Conservation (phyloP, 2,329 filamentous ascomycete genomes). For the Aspergillus pseudotamarii region DNA sequence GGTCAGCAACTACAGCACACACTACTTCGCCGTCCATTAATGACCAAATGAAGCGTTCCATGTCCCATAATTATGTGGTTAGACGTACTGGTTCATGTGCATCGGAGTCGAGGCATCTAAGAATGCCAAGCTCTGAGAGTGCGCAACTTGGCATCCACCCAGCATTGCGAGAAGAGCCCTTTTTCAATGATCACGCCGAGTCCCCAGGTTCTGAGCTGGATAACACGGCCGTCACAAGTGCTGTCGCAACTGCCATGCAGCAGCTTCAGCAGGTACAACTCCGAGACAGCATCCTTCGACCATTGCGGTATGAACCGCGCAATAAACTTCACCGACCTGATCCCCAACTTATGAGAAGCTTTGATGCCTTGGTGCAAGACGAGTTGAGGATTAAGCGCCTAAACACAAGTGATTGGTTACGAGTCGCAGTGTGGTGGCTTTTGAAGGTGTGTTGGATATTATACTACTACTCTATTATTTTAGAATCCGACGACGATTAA, state of each 20-base stretch:
- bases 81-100: not conserved
- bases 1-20: not conserved
- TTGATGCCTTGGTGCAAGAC: constrained; percentile 23
- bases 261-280: constrained; percentile 27
- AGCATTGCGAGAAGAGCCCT: constrained; percentile 8
- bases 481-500: not conserved
- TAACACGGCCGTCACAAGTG: constrained; percentile 21
- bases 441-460: constrained; percentile 26
- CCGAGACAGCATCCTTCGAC: constrained; percentile 28
- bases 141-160: not conserved
- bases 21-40: not conserved
- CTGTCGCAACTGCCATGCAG: constrained; percentile 27
- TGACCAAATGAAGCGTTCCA: not conserved
- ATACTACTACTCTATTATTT: not conserved
- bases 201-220: not conserved
- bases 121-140: not conserved
- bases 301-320: constrained; percentile 31
- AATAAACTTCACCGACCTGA: constrained; percentile 28
- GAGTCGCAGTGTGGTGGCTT: constrained; percentile 37
- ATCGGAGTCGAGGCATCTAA: not conserved
- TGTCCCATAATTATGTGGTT: not conserved
- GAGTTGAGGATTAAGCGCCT: constrained; percentile 27
- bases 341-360: constrained; percentile 20
- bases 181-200: constrained; percentile 4
- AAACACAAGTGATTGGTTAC: constrained; percentile 32